Evolutionary conservation across 352 stramenopile genomes (phyloP), one percentile per base, ranked within the genome.

Genomic region (Phytopythium sindhum): DNA sequence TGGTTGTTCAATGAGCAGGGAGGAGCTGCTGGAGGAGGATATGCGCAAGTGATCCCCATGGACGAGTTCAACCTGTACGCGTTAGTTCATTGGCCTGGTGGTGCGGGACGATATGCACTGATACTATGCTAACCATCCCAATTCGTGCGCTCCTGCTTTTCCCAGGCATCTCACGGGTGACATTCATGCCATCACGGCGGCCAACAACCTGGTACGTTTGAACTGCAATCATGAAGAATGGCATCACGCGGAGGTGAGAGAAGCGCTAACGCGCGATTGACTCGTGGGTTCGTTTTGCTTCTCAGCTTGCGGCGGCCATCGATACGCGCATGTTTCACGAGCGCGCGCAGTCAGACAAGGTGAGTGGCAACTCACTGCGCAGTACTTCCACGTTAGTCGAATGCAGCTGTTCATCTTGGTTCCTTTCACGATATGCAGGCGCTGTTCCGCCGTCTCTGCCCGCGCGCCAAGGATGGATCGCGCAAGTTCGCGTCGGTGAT

Each of bases 291-390:
- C 35, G 15, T 6, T 21, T 64, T 65, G 21, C 3, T 59, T 39
- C 17, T 17, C 51, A 88, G 83, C 72, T 99, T 42, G 97, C 97
- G 26, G 97, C 97, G 15, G 97, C 96, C 1, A 98, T 99, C 67
- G 97, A 99, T 54, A 98, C 97, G 31, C 81, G 97, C 26, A 98
- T 99, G 80, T 99, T 98, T 77, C 97, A 99, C 70, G 97, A 99
- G 75, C 86, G 73, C 19, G 79, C 82, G 8, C 85, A 91, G 47
- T 83, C 78, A 26, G 82, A 93, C 78, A 91, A 90, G 63, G 65
- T 68, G 24, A 14, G 56, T 15, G 60, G 41, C 15, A 2, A 26
- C 7, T 31, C 9, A 6, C n/a, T 48, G 4, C 24, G 21, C n/a
- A 48, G 0, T 10, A 48, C 42, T n/a, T 15, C 39, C 19, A 41